Evolutionary conservation across 176 grass and related monocot genomes (phyloP).

Genomic region (Bolboschoenus planiculmis): DNA sequence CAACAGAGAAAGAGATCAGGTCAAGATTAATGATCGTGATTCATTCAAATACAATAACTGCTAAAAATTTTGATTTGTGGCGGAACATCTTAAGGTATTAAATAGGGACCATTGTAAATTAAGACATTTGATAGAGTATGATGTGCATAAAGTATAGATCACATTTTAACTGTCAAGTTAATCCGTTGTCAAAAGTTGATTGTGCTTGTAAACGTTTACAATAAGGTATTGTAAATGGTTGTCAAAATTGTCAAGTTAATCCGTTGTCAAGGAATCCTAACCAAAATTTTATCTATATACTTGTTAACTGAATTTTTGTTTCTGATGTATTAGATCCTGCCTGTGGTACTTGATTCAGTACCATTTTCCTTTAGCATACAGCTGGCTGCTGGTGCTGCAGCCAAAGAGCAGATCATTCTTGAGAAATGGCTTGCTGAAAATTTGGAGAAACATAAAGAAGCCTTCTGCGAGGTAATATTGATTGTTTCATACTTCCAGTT

Average conservation of each 20-base stretch:
- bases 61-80: too few relatives aligned
- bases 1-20: too few relatives aligned
- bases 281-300: not conserved
- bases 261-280: not conserved
- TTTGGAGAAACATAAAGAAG: conserved; percentile 43
- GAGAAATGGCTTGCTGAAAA: conserved; percentile 92
- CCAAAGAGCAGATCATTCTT: conserved; percentile 62
- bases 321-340: conserved; percentile 58
- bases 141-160: not conserved
- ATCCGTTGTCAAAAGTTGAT: too few relatives aligned
- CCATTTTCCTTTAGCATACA: conserved; percentile 70
- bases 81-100: too few relatives aligned
- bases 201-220: too few relatives aligned
- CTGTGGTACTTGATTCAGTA: conserved; percentile 53
- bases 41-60: too few relatives aligned
- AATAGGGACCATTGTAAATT: not conserved
- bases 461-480: conserved; percentile 69
- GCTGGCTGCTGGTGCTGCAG: conserved; percentile 61
- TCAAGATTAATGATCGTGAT: too few relatives aligned
- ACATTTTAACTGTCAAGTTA: not conserved
- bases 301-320: conserved; percentile 19
- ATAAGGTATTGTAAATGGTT: conserved; percentile 4
- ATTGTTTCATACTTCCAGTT: conserved; percentile 10
- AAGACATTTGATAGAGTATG: not conserved
- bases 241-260: not conserved